phyloP scores from a whole-genome alignment of 2,329 filamentous ascomycete species.

The Venturia nashicola region DNA sequence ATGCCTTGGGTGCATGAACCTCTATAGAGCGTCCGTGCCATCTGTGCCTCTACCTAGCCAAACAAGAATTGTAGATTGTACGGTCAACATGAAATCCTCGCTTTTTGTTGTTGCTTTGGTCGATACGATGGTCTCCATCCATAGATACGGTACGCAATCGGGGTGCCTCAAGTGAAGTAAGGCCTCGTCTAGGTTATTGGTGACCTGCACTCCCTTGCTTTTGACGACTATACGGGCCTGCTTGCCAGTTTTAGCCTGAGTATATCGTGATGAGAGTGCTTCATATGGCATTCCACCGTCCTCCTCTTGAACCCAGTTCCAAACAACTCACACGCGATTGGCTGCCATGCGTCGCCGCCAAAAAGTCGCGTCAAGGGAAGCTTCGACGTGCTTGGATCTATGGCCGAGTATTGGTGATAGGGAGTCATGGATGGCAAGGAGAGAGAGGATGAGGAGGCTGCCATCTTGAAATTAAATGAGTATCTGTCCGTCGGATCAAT shows the following conservation, averaged over 20 bases:
- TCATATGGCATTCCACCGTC: background rate
- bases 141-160: background rate
- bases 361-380: background rate
- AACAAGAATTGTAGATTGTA: conserved; percentile 9
- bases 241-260: background rate
- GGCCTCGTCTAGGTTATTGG: background rate
- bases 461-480: background rate
- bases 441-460: background rate
- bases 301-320: background rate
- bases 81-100: conserved; percentile 7
- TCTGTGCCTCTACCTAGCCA: conserved; percentile 9
- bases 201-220: background rate
- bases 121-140: conserved; percentile 11
- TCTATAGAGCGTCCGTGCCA: background rate
- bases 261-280: background rate
- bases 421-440: background rate
- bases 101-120: conserved; percentile 9
- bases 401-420: background rate
- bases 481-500: too few species aligned
- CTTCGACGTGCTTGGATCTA: background rate
- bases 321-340: background rate
- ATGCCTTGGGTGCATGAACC: background rate
- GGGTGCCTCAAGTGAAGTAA: background rate
- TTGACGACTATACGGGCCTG: background rate
- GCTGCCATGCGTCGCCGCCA: background rate